Percentiles rank a stretch among this genome's conserved stretches.
phyloP scores from a whole-genome alignment of 208 protist genomes.

The Porcisia hertigi region DNA sequence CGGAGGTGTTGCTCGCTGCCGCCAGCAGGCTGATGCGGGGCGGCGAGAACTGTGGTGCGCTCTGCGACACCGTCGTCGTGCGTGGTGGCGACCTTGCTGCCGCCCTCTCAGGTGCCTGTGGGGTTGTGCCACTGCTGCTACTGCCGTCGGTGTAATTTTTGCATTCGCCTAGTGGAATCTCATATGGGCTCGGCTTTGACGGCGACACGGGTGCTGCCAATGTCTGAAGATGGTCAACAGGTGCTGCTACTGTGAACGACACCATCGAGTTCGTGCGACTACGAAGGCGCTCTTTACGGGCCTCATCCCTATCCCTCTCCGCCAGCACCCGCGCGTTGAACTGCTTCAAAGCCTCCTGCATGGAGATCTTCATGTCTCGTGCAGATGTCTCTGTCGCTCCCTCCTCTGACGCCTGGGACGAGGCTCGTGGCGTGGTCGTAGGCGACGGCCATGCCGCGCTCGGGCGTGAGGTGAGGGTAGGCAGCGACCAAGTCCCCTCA shows the following conservation, averaged over 20 bases:
- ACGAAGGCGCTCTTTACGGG: background rate
- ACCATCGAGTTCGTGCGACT: slow-evolving; percentile 7
- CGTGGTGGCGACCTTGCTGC: background rate
- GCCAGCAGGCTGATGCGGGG: background rate
- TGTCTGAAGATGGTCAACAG: background rate
- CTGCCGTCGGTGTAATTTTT: background rate
- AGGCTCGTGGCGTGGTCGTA: background rate
- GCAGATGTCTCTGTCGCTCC: background rate
- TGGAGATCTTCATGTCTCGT: background rate
- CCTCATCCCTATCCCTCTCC: slow-evolving; percentile 11
- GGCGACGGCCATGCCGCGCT: background rate
- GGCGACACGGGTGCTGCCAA: slow-evolving; percentile 1
- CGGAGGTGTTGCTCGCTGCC: background rate
- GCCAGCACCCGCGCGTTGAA: slow-evolving; percentile 23
- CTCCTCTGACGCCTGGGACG: background rate
- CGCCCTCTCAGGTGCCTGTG: background rate
- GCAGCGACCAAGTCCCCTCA: background rate
- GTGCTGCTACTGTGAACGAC: background rate
- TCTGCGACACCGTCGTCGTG: background rate
- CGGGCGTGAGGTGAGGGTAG: background rate
- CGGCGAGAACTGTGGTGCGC: background rate
- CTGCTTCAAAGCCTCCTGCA: slow-evolving; percentile 12
- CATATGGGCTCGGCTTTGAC: background rate
- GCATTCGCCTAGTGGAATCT: background rate
- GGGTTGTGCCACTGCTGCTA: background rate